Conservation (phyloP, 2,329 filamentous ascomycete genomes). For the Lecanoromycetidae sp. region DNA sequence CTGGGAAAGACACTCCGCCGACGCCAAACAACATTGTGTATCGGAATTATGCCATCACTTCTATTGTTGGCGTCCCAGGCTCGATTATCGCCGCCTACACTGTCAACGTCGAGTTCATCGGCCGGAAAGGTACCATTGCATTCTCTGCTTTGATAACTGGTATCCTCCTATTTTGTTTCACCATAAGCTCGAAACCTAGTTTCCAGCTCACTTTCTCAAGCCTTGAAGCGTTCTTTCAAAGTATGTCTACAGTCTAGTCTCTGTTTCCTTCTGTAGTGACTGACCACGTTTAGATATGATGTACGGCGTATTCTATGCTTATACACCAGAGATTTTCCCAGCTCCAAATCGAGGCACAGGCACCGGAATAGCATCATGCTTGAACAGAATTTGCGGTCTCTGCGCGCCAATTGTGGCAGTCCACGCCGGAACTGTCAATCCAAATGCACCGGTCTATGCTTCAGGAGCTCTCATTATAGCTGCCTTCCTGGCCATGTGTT, state of each 20-base stretch:
- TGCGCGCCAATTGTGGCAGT: constrained; percentile 36
- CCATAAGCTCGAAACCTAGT: constrained; percentile 35
- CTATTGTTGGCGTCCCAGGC: constrained; percentile 63
- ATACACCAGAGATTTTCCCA: constrained; percentile 48
- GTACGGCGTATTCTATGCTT: constrained; percentile 47
- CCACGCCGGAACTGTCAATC: constrained; percentile 27
- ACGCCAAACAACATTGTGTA: constrained; percentile 41
- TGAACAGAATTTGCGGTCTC: constrained; percentile 35
- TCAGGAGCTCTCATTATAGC: constrained; percentile 33
- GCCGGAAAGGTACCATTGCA: constrained; percentile 46
- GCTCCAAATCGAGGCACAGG: constrained; percentile 44
- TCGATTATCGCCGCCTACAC: constrained; percentile 62
- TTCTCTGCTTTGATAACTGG: constrained; percentile 40
- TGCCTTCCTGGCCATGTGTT: constrained; percentile 34
- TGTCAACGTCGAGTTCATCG: constrained; percentile 55
- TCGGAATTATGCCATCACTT: constrained; percentile 72
- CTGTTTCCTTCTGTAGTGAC: not conserved
- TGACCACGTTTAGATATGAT: constrained; percentile 30
- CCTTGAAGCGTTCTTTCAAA: constrained; percentile 45
- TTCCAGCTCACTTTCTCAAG: constrained; percentile 41
- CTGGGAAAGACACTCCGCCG: constrained; percentile 29
- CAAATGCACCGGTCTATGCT: constrained; percentile 35
- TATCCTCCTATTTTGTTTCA: constrained; percentile 45
- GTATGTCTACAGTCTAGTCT: constrained; percentile 7
- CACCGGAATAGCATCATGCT: constrained; percentile 35